Evolutionary conservation across 805 yeast species (phyloP), one percentile per base, ranked within the genome.

Genomic region (Ascoidea asiatica): DNA sequence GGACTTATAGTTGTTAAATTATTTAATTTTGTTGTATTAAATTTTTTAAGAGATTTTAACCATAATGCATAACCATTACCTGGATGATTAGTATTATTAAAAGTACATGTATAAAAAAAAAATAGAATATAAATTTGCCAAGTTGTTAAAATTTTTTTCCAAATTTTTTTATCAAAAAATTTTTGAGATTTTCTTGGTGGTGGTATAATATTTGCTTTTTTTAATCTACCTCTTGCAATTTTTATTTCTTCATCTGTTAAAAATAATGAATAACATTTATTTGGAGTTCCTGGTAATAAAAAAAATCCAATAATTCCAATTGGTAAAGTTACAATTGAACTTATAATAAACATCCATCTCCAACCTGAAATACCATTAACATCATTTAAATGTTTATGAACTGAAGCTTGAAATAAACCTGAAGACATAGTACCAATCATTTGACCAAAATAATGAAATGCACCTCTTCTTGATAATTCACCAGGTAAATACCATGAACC

Each of bases 331-430:
- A 81, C 69, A 41, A 74, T 53, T 11, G 79, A 80, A 56, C 79
- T 85, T 48, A 81, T 67, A 41, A 81, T 73, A 53, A 77, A 81
- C 56, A 77, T 74, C 87, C 87, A 81, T 63, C 79, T 67, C 87
- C 87, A 81, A 11, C 84, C 77, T 6, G 68, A 67, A 11, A 73
- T 60, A 0, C 85, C 85, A 40, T 57, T 54, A 8, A 56, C 62
- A 23, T 81, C 84, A 44, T 67, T 60, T 50, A 81, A 55, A 37
- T 59, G 51, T 19, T 65, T 52, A 46, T 62, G 70, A 22, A 78
- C 67, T 8, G 79, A 73, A 17, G 80, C 74, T 52, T 79, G 80
- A 38, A 81, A 62, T 48, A 77, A 71, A 39, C 84, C 82, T 1
- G 81, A 69, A 15, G 83, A 76, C 46, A 79, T 62, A 19, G 70